Evolutionary conservation across 495 filamentous ascomycete species (phyloP), one percentile per base, ranked within the genome.

Genomic region (Aspergillus diversus): DNA sequence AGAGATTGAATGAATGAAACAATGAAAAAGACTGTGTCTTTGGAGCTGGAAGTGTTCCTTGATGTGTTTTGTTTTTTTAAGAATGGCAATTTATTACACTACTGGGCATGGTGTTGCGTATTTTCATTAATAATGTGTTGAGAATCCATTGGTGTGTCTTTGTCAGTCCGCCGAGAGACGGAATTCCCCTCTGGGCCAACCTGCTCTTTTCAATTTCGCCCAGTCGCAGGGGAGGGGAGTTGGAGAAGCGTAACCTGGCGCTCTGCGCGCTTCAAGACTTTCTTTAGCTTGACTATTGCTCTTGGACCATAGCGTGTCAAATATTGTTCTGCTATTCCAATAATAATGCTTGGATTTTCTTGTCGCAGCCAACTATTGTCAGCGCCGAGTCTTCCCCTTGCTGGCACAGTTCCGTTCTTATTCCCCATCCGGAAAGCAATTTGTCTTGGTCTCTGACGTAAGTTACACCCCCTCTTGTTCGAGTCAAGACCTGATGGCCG

Each of bases 371-470:
- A 35, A 61, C 59, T 61, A 53, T 61, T 50, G 35, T 35, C 55
- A 50, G 34, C 39, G 59, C 59, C 52, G 56, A 57, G 55, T 60
- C 57, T 33, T 39, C 27, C 57, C 46, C 52, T 52, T 47, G 21
- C 63, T 31, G 31, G 33, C 42, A n/a, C 17, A 7, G 27, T 31
- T 6, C 35, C 33, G 5, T 16, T 13, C 46, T 52, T 17, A 33
- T 52, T 55, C 57, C 58, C 33, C 34, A 61, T 61, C 57, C 57
- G 63, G 63, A 49, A 47, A 63, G 54, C 60, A 37, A 27, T 27
- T 46, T 13, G 4, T 61, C 60, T 63, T 63, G 60, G 57, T 57
- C 47, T 46, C 50, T 65, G 63, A 65, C 63, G 63, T 65, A 65
- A 61, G 42, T 43, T 39, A 34, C 39, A n/a, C n/a, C 57, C 53